Evolutionary conservation across 2,329 filamentous ascomycete genomes (phyloP), one percentile per base, ranked within the genome.

Genomic region (Neurospora sp.): DNA sequence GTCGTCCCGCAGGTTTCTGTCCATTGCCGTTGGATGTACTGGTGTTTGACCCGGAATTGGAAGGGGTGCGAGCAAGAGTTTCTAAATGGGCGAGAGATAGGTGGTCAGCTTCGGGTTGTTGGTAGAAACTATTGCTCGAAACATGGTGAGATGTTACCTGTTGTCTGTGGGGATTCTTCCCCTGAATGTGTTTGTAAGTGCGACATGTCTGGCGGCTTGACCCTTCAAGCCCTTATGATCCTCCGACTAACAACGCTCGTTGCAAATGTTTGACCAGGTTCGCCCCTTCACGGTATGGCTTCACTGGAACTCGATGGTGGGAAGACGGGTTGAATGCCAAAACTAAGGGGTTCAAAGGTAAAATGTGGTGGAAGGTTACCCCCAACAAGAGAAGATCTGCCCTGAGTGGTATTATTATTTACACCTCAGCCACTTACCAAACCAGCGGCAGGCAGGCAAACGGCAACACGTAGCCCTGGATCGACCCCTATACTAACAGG

Each of bases 1-100:
- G 76, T 76, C 73, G 33, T 73, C 71, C 12, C 75, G n/a, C 36
- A 66, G 66, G 70, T 33, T 76, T 66, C 62, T 41, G 38, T 40
- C 52, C 46, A 39, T 57, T 65, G 36, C 62, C 23, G 43, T 15
- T 23, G 12, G 28, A 8, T 62, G 28, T 62, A 36, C 28, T 62
- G 52, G 15, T 36, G 52, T 33, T n/a, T 36, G 52, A 62, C 15
- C 52, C 52, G 28, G 52, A 62, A 36, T 17, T 62, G 6, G 52
- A 62, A 62, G 52, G 52, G 2, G 28, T 62, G 28, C 52, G 52
- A 62, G 28, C 15, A 10, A 62, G 52, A 10, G 12, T 17, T 10
- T 62, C 52, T 62, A 6, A 10, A 62, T 36, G 23, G 28, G 8
- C 12, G 15, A 36, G 6, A 57, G 12, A 36, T 17, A 17, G 15